phyloP scores from a whole-genome alignment of 805 yeast species.

The Candida sithepensis region DNA sequence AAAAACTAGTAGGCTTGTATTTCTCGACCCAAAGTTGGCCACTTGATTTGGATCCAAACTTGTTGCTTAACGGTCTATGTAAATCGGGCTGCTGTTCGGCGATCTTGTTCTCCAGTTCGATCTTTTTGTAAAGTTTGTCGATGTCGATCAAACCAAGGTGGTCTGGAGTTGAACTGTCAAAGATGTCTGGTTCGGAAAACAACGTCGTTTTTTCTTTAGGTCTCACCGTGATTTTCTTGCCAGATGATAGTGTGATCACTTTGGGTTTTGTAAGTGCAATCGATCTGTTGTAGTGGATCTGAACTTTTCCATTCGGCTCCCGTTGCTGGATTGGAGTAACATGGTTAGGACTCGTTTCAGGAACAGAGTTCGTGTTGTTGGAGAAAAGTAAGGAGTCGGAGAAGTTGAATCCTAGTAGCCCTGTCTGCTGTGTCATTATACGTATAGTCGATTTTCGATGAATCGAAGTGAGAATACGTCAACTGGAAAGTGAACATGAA shows the following conservation, averaged over 20 bases:
- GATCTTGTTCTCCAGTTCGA: slow-evolving; percentile 22
- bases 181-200: not conserved
- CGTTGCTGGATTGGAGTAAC: too few species aligned
- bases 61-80: slow-evolving; percentile 7
- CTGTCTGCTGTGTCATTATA: slow-evolving; percentile 3
- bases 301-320: not conserved
- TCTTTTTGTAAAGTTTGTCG: slow-evolving; percentile 16
- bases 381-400: slow-evolving; percentile 14
- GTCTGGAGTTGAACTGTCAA: not conserved
- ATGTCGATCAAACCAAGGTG: slow-evolving; percentile 24
- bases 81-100: slow-evolving; percentile 9
- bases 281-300: not conserved
- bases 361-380: too few species aligned
- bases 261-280: slow-evolving; percentile 7
- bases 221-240: slow-evolving; percentile 19
- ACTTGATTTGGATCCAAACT: slow-evolving; percentile 5
- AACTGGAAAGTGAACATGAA: too few species aligned
- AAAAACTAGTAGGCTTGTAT: slow-evolving; percentile 60
- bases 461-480: too few species aligned
- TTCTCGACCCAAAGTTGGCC: slow-evolving; percentile 52
- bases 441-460: too few species aligned
- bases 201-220: slow-evolving; percentile 9
- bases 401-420: slow-evolving; percentile 12
- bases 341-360: too few species aligned
- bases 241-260: slow-evolving; percentile 20